phyloP scores from a whole-genome alignment of 129 eudicot genomes.

The Flaveria sonorensis region DNA sequence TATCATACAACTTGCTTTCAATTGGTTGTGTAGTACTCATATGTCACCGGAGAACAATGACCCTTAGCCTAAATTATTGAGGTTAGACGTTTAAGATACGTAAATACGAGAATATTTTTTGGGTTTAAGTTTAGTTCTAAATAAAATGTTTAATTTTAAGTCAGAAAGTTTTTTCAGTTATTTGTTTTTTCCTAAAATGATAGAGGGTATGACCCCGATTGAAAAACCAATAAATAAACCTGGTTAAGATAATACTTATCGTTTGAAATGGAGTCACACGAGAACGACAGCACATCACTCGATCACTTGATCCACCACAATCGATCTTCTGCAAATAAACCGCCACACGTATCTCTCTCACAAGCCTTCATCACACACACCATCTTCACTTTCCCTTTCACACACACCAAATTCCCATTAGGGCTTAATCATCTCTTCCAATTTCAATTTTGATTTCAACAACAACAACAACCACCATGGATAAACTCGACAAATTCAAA shows the following conservation, averaged over 20 bases:
- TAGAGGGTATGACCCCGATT: too few species aligned
- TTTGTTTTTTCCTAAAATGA: too few species aligned
- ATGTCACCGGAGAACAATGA: neutral
- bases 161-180: too few species aligned
- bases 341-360: slow-evolving; percentile 20
- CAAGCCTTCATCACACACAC: neutral
- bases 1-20: neutral
- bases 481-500: slow-evolving; percentile 60
- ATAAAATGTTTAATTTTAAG: too few species aligned
- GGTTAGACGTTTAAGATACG: too few species aligned
- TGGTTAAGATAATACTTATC: too few species aligned
- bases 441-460: neutral
- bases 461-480: slow-evolving; percentile 9
- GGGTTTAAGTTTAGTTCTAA: too few species aligned
- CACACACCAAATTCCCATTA: neutral
- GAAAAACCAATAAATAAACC: too few species aligned
- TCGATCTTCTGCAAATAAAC: slow-evolving; percentile 11
- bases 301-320: slow-evolving; percentile 35
- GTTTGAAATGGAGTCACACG: neutral
- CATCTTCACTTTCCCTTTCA: slow-evolving; percentile 29
- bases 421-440: slow-evolving; percentile 1
- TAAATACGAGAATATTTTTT: too few species aligned
- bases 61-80: too few species aligned
- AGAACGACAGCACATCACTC: slow-evolving; percentile 27
- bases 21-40: neutral